Conservation (phyloP, 2,329 filamentous ascomycete genomes). For the Rugonectria rugulosa region DNA sequence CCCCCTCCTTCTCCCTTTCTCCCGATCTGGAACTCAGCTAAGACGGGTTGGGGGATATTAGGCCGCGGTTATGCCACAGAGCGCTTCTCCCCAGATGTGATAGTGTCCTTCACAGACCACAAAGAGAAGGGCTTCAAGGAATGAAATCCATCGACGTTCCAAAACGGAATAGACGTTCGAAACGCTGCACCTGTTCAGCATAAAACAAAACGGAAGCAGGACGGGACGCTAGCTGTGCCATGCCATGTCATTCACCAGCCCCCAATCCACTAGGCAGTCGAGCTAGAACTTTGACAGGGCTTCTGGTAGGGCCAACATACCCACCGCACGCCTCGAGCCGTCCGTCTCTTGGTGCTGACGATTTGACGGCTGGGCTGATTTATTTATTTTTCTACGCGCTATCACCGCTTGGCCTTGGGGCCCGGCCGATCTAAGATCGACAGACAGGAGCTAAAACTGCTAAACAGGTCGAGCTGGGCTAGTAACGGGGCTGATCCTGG, state of each 20-base stretch:
- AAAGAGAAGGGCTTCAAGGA: neutral
- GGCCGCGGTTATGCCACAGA: neutral
- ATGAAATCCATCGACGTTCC: neutral
- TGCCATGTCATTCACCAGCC: too few relatives aligned
- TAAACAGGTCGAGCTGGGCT: constrained; percentile 19
- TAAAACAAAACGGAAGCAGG: neutral
- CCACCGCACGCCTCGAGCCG: constrained; percentile 28
- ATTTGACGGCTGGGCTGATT: constrained; percentile 37
- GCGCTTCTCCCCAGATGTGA: neutral
- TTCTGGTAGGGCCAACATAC: constrained; percentile 32
- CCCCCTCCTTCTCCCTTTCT: constrained; percentile 1
- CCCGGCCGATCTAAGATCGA: constrained; percentile 39
- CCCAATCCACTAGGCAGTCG: too few relatives aligned
- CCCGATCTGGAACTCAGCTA: neutral
- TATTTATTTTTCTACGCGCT: constrained; percentile 17
- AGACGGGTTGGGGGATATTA: too few relatives aligned
- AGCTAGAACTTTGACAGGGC: constrained; percentile 33
- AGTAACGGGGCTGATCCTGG: constrained; percentile 23
- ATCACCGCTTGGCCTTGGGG: constrained; percentile 22
- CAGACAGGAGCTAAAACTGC: constrained; percentile 21
- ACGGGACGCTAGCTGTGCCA: neutral
- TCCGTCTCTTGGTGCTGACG: constrained; percentile 32
- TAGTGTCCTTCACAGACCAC: neutral
- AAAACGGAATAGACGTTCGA: constrained; percentile 7
- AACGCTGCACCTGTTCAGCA: constrained; percentile 6